Evolutionary conservation across 2,329 filamentous ascomycete species (phyloP), one percentile per base, ranked within the genome.

Genomic region (Beauveria brongniartii): DNA sequence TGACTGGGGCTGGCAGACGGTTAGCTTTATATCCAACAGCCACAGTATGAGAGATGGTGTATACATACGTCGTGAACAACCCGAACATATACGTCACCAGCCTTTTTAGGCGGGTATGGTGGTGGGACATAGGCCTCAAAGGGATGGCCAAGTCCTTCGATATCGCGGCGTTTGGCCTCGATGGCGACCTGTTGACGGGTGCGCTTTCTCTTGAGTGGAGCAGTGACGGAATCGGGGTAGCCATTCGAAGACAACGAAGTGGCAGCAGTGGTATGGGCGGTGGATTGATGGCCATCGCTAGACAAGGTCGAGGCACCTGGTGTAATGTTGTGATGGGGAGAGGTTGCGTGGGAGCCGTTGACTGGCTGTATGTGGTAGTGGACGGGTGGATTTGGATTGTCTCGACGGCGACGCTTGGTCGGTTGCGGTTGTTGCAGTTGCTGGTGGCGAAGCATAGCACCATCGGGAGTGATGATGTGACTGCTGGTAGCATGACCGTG

Each of bases 121-220:
- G 93, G 94, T 48, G 94, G 92, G 55, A 91, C 83, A 71, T 97
- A 97, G 65, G 84, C 89, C 65, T 86, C 80, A 69, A 87, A 90
- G 22, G 88, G 85, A 71, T 92, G 88, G 26, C 84, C 83, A 44
- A 86, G 80, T 26, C 80, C 80, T 68, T 92, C 89, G 50, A 89
- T 77, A 69, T 94, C 90, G 68, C 88, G 83, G 66, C 88, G 82
- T 72, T 91, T 93, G 59, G 90, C 87, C 72, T 95, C 90, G 70
- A 92, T 90, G 69, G 90, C 89, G 61, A 87, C 82, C 65, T 92
- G 89, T 66, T 92, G 89, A 63, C 91, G 85, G 22, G 89, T 91
- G 18, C 94, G 85, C 77, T 96, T 97, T 69, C 92, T 84, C 78
- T 97, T 97, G 73, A 94, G 89, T 40, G 92, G 91, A n/a, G 85